phyloP scores from a whole-genome alignment of 2,329 filamentous ascomycete species.

The Didymella arachidicola region DNA sequence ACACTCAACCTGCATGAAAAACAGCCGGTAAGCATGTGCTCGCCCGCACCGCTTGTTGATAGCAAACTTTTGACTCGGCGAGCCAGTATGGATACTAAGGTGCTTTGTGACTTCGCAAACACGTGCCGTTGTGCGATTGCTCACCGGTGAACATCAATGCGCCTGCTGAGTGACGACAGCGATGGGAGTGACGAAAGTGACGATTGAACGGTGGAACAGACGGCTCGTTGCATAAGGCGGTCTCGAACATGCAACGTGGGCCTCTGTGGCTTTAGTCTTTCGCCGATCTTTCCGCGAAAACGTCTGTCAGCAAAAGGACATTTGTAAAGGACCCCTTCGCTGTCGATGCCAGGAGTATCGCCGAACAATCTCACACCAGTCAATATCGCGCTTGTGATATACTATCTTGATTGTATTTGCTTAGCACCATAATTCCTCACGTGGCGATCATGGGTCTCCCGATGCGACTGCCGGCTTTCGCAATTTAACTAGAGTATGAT shows the following conservation, averaged over 20 bases:
- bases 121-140: background rate
- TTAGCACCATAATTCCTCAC: conserved; percentile 1
- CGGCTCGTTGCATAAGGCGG: conserved; percentile 24
- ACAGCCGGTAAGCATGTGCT: conserved; percentile 35
- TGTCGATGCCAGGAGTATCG: conserved; percentile 21
- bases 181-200: conserved; percentile 4
- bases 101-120: conserved; percentile 6
- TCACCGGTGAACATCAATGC: conserved; percentile 10
- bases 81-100: conserved; percentile 8
- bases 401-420: background rate
- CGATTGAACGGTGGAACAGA: conserved; percentile 12
- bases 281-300: conserved; percentile 25
- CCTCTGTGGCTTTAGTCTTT: conserved; percentile 31
- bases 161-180: conserved; percentile 3
- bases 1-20: conserved; percentile 39
- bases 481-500: conserved; percentile 6
- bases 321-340: conserved; percentile 8
- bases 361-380: conserved; percentile 2
- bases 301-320: conserved; percentile 4
- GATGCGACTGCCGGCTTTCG: conserved; percentile 2
- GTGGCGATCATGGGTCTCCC: background rate
- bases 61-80: background rate
- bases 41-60: conserved; percentile 11
- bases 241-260: conserved; percentile 39
- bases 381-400: background rate